Percentiles rank a stretch among this genome's conserved stretches.
phyloP scores from a whole-genome alignment of 768 basidiomycete genomes.

The Gymnopilus dilepis region DNA sequence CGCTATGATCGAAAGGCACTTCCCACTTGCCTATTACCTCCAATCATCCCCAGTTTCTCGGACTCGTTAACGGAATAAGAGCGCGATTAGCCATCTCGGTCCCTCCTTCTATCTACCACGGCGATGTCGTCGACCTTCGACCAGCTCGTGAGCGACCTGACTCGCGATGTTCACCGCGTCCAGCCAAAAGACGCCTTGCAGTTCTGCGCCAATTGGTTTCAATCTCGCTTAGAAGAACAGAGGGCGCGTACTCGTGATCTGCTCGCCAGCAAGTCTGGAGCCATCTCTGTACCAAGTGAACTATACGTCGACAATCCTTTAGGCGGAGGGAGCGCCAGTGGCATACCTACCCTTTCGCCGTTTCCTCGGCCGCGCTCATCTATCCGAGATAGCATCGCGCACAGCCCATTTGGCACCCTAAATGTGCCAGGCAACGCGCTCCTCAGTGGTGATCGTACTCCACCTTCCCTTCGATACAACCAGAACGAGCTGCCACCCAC shows the following conservation, averaged over 20 bases:
- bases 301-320: constrained; percentile 62
- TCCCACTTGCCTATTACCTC: constrained; percentile 3
- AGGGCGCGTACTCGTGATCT: constrained; percentile 73
- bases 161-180: constrained; percentile 82
- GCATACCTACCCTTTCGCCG: constrained; percentile 56
- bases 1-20: background rate
- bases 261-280: constrained; percentile 56
- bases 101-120: background rate
- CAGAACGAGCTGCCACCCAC: constrained; percentile 65
- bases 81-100: background rate
- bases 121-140: constrained; percentile 71
- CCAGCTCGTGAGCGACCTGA: constrained; percentile 80
- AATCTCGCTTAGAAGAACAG: constrained; percentile 85
- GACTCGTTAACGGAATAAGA: background rate
- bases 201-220: constrained; percentile 95
- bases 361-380: constrained; percentile 67
- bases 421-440: constrained; percentile 85
- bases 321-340: constrained; percentile 26
- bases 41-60: background rate
- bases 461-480: constrained; percentile 65
- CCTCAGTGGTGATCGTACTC: constrained; percentile 55
- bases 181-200: constrained; percentile 93
- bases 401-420: constrained; percentile 78
- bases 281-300: constrained; percentile 58
- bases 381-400: constrained; percentile 56